A percentile compares a stretch with the other conserved stretches of the same genome.
phyloP scores from a whole-genome alignment of 192 early-diverging fungal genomes.

The Coemansia sp. region DNA sequence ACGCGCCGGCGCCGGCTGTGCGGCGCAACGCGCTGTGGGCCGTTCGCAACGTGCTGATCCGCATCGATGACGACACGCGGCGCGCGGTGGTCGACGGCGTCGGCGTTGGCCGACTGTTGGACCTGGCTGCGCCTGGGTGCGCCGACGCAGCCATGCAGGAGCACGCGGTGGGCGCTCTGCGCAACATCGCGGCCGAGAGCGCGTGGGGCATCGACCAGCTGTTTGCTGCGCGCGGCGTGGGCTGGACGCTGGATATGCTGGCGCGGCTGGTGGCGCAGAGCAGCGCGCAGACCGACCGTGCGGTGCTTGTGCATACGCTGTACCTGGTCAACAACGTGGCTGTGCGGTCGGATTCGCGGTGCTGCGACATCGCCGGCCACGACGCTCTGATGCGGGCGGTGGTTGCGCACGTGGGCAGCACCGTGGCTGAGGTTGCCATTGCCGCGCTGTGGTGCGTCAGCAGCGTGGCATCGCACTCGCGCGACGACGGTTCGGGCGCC shows the following conservation, averaged over 20 bases:
- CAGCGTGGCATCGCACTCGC: conserved; percentile 37
- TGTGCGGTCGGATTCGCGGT: conserved; percentile 22
- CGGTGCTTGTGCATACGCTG: conserved; percentile 28
- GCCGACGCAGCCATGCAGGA: conserved; percentile 29
- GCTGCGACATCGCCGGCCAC: conserved; percentile 24
- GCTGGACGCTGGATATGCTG: conserved; percentile 23
- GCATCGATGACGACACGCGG: conserved; percentile 36
- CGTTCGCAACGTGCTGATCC: conserved; percentile 38
- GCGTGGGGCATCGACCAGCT: conserved; percentile 21
- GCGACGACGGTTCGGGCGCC: background rate
- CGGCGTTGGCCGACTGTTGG: conserved; percentile 21
- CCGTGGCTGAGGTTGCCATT: conserved; percentile 33
- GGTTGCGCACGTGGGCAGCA: conserved; percentile 9
- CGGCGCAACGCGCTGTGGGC: conserved; percentile 51
- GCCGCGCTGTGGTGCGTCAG: conserved; percentile 51
- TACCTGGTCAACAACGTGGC: conserved; percentile 49
- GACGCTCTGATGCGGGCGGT: conserved; percentile 24
- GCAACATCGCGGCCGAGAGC: conserved; percentile 39
- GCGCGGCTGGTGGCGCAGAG: conserved; percentile 8
- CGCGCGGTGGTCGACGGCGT: conserved; percentile 27
- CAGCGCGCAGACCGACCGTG: conserved; percentile 11
- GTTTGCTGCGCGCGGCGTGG: conserved; percentile 24
- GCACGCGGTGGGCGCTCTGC: conserved; percentile 39
- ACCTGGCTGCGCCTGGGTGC: conserved; percentile 16
- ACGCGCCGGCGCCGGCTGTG: conserved; percentile 12